These are phyloP conservation scores for Baeospora myosura DNA, from an alignment of 1,284 basidiomycete species.

Conservation along the genomic window DNA sequence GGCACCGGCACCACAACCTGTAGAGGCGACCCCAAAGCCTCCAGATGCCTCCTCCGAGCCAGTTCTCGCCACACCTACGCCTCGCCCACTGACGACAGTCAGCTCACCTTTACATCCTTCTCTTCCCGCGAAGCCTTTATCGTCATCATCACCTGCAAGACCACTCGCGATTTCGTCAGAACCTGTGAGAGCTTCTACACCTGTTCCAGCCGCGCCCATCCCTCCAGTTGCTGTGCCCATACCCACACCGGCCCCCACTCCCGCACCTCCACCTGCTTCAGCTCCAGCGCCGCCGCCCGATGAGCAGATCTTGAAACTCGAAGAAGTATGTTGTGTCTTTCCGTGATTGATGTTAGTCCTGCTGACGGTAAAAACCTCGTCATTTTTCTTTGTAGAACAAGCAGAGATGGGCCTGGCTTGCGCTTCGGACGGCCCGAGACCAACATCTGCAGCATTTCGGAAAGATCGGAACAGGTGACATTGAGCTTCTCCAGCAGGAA, in stretches of 20 bases:
- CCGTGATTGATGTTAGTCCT: slow-evolving; percentile 1
- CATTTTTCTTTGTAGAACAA: slow-evolving; percentile 56
- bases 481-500: slow-evolving; percentile 54
- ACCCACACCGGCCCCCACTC: slow-evolving; percentile 14
- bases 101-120: slow-evolving; percentile 6
- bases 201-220: slow-evolving; percentile 11
- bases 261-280: slow-evolving; percentile 12
- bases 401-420: slow-evolving; percentile 68
- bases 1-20: slow-evolving; percentile 41
- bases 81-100: slow-evolving; percentile 1
- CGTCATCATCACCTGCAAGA: no score
- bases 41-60: slow-evolving; percentile 22
- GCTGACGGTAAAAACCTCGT: background rate
- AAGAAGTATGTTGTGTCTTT: slow-evolving; percentile 43
- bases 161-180: background rate
- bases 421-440: slow-evolving; percentile 67
- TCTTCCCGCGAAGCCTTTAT: slow-evolving; percentile 11
- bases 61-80: background rate
- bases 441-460: slow-evolving; percentile 63
- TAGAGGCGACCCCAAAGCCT: slow-evolving; percentile 37
- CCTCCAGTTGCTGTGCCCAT: slow-evolving; percentile 1
- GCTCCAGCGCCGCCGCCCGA: slow-evolving; percentile 31
- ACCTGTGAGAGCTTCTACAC: slow-evolving; percentile 12
- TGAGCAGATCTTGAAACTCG: slow-evolving; percentile 45
- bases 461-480: slow-evolving; percentile 74